These are phyloP conservation scores for Xanthoparmelia taractica DNA, from an alignment of 495 filamentous ascomycete genomes.

Conservation along the genomic window DNA sequence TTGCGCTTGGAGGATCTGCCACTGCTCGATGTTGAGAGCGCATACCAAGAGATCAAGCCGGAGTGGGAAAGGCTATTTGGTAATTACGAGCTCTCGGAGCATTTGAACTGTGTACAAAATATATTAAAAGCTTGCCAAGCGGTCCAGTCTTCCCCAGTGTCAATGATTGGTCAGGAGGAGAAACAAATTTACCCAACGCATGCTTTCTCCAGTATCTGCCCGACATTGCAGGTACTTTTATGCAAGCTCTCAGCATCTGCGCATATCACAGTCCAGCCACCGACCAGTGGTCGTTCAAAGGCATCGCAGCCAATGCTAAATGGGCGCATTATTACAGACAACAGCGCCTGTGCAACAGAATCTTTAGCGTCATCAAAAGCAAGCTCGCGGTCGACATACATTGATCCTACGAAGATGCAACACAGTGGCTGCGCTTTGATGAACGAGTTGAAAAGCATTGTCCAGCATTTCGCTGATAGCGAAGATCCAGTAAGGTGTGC, in stretches of 20 bases:
- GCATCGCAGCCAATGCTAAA: not conserved
- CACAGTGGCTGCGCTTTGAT: not conserved
- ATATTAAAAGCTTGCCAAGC: slow-evolving; percentile 28
- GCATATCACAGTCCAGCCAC: not conserved
- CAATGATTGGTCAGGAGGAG: not conserved
- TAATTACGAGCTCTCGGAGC: slow-evolving; percentile 39
- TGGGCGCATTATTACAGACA: not conserved
- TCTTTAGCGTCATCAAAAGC: not conserved
- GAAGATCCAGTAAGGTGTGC: slow-evolving; percentile 27
- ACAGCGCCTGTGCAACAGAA: slow-evolving; percentile 3
- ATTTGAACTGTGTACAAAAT: slow-evolving; percentile 36
- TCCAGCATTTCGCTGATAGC: slow-evolving; percentile 28
- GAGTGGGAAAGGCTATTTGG: slow-evolving; percentile 44
- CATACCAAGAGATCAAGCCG: slow-evolving; percentile 34
- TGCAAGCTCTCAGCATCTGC: not conserved
- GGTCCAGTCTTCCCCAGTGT: not conserved
- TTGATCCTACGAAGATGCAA: not conserved
- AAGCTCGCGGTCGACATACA: not conserved
- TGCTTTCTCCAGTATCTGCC: not conserved
- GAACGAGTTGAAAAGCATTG: slow-evolving; percentile 22
- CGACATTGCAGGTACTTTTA: not conserved
- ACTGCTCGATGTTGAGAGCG: slow-evolving; percentile 31
- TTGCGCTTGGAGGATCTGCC: slow-evolving; percentile 23
- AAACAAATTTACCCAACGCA: not conserved
- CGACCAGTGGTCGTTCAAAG: not conserved